These are phyloP conservation scores for Papiliotrema flavescens DNA, from an alignment of 1,284 basidiomycete species.

Conservation along the genomic window DNA sequence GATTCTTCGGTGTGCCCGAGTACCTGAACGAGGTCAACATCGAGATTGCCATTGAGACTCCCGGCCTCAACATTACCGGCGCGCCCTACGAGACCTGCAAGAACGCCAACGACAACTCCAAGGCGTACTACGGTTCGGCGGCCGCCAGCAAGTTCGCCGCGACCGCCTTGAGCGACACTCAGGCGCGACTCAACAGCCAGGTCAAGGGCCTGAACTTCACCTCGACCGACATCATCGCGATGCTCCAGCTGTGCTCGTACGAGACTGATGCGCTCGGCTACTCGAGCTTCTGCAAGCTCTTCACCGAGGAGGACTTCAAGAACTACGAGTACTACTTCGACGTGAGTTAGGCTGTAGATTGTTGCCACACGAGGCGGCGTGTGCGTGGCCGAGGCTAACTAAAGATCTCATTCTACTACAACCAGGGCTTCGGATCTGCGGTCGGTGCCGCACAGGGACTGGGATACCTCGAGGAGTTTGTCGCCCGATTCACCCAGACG, in stretches of 20 bases:
- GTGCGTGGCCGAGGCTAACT: conserved; percentile 59
- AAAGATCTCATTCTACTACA: conserved; percentile 57
- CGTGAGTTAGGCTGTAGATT: background rate
- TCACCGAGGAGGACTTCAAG: conserved; percentile 80
- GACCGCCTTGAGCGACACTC: conserved; percentile 40
- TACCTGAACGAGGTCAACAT: conserved; percentile 78
- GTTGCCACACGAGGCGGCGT: no score
- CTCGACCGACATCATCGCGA: conserved; percentile 30
- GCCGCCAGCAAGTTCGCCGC: conserved; percentile 61
- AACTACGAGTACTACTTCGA: conserved; percentile 63
- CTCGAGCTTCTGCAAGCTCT: conserved; percentile 82
- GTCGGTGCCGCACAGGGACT: conserved; percentile 73
- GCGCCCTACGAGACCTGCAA: conserved; percentile 44
- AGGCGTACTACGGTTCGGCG: conserved; percentile 31
- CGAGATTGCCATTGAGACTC: conserved; percentile 53
- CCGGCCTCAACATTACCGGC: conserved; percentile 53
- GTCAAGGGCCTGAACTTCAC: conserved; percentile 23
- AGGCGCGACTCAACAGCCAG: conserved; percentile 4
- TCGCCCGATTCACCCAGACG: conserved; percentile 72
- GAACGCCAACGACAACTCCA: conserved; percentile 75
- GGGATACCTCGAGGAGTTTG: conserved; percentile 77
- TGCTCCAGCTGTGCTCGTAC: conserved; percentile 62
- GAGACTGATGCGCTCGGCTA: conserved; percentile 90
- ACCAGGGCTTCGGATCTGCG: conserved; percentile 74
- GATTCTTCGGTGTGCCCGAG: conserved; percentile 82